These are phyloP conservation scores for Suhomyces choctaworum DNA, from an alignment of 1,139 yeast species.

Conservation along the genomic window DNA sequence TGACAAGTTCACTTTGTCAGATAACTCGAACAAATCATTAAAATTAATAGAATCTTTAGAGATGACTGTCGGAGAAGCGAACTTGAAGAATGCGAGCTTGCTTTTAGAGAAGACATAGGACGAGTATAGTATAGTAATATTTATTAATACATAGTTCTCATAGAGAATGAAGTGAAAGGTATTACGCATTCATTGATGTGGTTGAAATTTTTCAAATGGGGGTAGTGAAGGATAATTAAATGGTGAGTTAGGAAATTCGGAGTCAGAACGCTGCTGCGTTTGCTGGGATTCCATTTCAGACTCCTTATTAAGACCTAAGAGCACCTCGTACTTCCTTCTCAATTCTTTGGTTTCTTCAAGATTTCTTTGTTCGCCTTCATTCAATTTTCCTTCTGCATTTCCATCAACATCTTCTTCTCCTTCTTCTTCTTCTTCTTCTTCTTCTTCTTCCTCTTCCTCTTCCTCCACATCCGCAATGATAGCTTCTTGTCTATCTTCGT, in stretches of 20 bases:
- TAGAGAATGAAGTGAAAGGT: conserved; percentile 9
- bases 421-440: conserved; percentile 12
- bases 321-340: conserved; percentile 14
- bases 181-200: conserved; percentile 1
- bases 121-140: neutral
- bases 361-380: conserved; percentile 9
- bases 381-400: conserved; percentile 1
- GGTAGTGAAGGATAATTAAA: conserved; percentile 23
- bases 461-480: conserved; percentile 1
- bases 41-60: conserved; percentile 64
- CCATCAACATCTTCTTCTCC: conserved; percentile 7
- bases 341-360: conserved; percentile 10
- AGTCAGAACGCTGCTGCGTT: too few relatives aligned
- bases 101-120: conserved; percentile 53
- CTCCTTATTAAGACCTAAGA: conserved; percentile 14
- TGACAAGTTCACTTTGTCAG: conserved; percentile 51
- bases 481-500: conserved; percentile 10
- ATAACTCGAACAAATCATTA: conserved; percentile 63
- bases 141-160: conserved; percentile 10
- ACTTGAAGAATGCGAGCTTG: conserved; percentile 78
- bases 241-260: conserved; percentile 2
- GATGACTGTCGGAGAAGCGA: conserved; percentile 68
- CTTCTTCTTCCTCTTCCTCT: conserved; percentile 12
- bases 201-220: conserved; percentile 28
- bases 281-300: too few relatives aligned